Percentiles rank a stretch among this genome's conserved stretches.
These are phyloP conservation scores for Solanum infundibuliforme DNA, from an alignment of 257 asterid species.

Conservation along the genomic window DNA sequence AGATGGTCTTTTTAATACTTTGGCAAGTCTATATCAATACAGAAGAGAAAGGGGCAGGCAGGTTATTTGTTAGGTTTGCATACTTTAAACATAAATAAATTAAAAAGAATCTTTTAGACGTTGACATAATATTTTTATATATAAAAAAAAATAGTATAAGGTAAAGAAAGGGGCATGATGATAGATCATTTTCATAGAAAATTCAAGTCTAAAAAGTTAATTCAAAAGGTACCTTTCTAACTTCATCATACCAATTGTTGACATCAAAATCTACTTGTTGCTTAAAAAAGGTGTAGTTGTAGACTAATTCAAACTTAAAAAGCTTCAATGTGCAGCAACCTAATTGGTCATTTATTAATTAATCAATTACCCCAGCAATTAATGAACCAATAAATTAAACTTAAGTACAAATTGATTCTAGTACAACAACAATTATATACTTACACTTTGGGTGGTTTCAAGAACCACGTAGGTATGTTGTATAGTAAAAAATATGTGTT, in stretches of 20 bases:
- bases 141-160: background rate
- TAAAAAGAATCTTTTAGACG: slow-evolving; percentile 30
- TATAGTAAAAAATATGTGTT: background rate
- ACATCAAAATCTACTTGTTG: background rate
- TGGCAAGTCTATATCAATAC: slow-evolving; percentile 27
- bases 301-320: slow-evolving; percentile 30
- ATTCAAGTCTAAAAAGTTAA: background rate
- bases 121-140: slow-evolving; percentile 10
- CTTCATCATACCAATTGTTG: slow-evolving; percentile 1
- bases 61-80: slow-evolving; percentile 45
- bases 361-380: background rate
- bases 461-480: background rate
- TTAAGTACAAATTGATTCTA: background rate
- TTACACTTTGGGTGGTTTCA: background rate
- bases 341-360: background rate
- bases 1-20: slow-evolving; percentile 1
- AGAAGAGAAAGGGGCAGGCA: slow-evolving; percentile 42
- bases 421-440: background rate
- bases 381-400: background rate
- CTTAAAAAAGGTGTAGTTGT: slow-evolving; percentile 1
- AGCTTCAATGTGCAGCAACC: slow-evolving; percentile 9
- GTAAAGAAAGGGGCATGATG: background rate
- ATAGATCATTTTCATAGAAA: background rate
- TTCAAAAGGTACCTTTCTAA: slow-evolving; percentile 14
- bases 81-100: slow-evolving; percentile 3